These are phyloP conservation scores for Hippophae rhamnoides DNA, from an alignment of 306 rosid species.

Conservation along the genomic window DNA sequence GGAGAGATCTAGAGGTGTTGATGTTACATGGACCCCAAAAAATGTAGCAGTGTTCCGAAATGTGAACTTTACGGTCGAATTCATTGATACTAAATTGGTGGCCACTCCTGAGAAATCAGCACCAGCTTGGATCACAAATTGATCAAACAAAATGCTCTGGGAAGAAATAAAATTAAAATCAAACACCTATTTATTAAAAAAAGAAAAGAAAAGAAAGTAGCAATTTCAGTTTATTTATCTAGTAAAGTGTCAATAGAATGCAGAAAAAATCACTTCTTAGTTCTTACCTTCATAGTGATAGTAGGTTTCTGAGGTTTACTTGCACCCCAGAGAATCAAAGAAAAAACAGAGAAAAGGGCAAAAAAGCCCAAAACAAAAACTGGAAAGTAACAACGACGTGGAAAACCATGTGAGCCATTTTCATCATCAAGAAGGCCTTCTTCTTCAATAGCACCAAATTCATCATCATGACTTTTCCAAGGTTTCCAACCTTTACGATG, in stretches of 20 bases:
- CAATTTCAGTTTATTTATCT: background rate
- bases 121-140: slow-evolving; percentile 84
- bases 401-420: slow-evolving; percentile 9
- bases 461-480: slow-evolving; percentile 56
- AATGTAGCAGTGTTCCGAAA: slow-evolving; percentile 77
- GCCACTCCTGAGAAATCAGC: slow-evolving; percentile 79
- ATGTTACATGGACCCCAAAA: slow-evolving; percentile 70
- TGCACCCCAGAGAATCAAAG: slow-evolving; percentile 80
- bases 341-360: slow-evolving; percentile 45
- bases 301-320: slow-evolving; percentile 72
- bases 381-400: slow-evolving; percentile 53
- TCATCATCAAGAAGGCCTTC: slow-evolving; percentile 60
- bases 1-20: slow-evolving; percentile 60
- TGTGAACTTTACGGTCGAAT: slow-evolving; percentile 60
- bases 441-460: slow-evolving; percentile 61
- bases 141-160: slow-evolving; percentile 68
- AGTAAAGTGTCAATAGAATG: background rate
- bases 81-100: slow-evolving; percentile 64
- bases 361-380: slow-evolving; percentile 45
- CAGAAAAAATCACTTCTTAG: slow-evolving; percentile 10
- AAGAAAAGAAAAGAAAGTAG: background rate
- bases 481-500: slow-evolving; percentile 40
- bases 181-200: background rate
- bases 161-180: background rate
- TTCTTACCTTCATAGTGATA: slow-evolving; percentile 55